A percentile compares a stretch with the other conserved stretches of the same genome.
These are phyloP conservation scores for Penicillium sp. DNA, from an alignment of 2,329 filamentous ascomycete species.

Conservation along the genomic window DNA sequence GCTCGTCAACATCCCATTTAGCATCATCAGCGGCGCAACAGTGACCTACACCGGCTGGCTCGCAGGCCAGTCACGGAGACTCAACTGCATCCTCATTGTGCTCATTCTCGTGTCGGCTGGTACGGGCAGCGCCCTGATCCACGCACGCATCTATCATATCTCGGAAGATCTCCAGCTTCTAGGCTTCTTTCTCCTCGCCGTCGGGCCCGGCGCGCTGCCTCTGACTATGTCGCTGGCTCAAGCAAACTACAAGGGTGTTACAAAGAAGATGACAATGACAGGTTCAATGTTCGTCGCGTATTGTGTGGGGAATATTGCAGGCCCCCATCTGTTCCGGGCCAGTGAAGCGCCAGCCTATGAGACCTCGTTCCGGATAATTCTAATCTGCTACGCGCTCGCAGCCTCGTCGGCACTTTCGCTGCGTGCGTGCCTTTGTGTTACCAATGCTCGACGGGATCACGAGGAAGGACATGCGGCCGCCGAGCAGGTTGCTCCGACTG, in stretches of 20 bases:
- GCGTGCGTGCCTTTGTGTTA: slow-evolving; percentile 54
- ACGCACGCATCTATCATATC: slow-evolving; percentile 48
- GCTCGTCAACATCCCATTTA: slow-evolving; percentile 64
- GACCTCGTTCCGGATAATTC: slow-evolving; percentile 61
- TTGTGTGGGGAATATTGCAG: slow-evolving; percentile 61
- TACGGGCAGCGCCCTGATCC: slow-evolving; percentile 59
- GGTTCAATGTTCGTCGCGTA: slow-evolving; percentile 62
- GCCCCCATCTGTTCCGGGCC: slow-evolving; percentile 60
- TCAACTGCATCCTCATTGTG: slow-evolving; percentile 47
- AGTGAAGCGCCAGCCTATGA: slow-evolving; percentile 57
- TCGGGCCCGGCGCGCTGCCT: slow-evolving; percentile 60
- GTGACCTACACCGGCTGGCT: slow-evolving; percentile 21
- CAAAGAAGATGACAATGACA: slow-evolving; percentile 66
- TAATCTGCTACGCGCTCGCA: slow-evolving; percentile 61
- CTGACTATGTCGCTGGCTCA: slow-evolving; percentile 61
- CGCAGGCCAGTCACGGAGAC: slow-evolving; percentile 6
- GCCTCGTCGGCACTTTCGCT: slow-evolving; percentile 52
- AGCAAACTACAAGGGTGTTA: slow-evolving; percentile 61
- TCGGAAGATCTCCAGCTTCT: slow-evolving; percentile 54
- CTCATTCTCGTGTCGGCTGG: slow-evolving; percentile 58
- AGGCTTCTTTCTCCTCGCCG: slow-evolving; percentile 62
- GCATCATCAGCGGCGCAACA: slow-evolving; percentile 46
- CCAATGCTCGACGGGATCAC: slow-evolving; percentile 50
- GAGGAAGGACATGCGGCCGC: slow-evolving; percentile 49
- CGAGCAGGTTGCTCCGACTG: slow-evolving; percentile 41